Base-by-base conservation (phyloP, 1,284 basidiomycete genomes). In the Apiotrichum gracile region DNA sequence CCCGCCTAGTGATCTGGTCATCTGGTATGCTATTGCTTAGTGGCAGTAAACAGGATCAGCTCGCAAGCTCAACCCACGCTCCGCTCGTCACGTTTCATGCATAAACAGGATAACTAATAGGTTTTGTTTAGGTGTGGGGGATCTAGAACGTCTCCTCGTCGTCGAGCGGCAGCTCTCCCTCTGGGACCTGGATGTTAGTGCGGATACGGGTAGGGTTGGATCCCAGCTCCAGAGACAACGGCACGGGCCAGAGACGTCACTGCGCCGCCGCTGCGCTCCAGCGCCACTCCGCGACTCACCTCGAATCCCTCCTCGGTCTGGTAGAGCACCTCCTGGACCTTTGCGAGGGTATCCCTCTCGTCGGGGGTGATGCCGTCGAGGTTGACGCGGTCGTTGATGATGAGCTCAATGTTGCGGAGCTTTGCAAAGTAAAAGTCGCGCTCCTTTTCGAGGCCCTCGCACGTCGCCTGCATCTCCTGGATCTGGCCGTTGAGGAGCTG, bases 381-480 rank as follows among this genome's bases (percentile, higher is more conserved):
- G 61, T 88, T 86, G 40, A 83, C 52, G 55, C 89, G 85, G 54
- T 82, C 79, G 67, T 91, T 88, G 4, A 89, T 88, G 22, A 97
- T 78, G 60, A 97, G 88, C 76, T 99, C 94, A 65, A 99, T 97
- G 62, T 94, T 88, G 43, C 92, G 85, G 55, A 97, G 81, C 89
- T 96, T 98, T 66, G 87, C 85, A 77, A 97, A 98, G 78, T 98
- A 98, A 74, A 98, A 98, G 74, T 97, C 93, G 40, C 93, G 80
- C 78, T 97, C 92, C 77, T 91, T 94, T 79, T 93, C 88, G 39
- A 92, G 78, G 1, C 88, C 88, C 71, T 93, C 91, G 59, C 96
- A 79, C 65, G 89, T 86, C 2, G 80, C 73, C 51, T 85, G 83
- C 79, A 97, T 81, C 62, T 97, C 94, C 63, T 84, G 81, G 57